Conservation (phyloP, 805 yeast species). For the Metschnikowia picachoensis region DNA sequence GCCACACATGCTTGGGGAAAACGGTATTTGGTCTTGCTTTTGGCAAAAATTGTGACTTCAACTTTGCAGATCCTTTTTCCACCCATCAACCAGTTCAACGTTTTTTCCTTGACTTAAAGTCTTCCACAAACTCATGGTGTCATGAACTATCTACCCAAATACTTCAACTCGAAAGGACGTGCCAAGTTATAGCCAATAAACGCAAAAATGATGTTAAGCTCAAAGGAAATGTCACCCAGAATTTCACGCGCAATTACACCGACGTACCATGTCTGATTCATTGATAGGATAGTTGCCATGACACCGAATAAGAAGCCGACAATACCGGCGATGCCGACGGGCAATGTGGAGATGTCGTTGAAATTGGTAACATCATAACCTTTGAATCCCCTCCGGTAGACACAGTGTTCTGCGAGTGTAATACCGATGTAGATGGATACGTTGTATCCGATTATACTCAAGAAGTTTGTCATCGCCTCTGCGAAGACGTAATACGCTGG, state of each 20-base stretch:
- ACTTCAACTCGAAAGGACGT: conserved; percentile 31
- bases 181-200: conserved; percentile 26
- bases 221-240: conserved; percentile 32
- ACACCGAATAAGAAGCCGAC: conserved; percentile 29
- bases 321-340: conserved; percentile 30
- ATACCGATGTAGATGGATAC: conserved; percentile 33
- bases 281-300: conserved; percentile 29
- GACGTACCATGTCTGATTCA: conserved; percentile 33
- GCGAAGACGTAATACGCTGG: conserved; percentile 34
- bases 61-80: too few relatives aligned
- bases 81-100: too few relatives aligned
- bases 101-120: too few relatives aligned
- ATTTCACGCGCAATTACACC: conserved; percentile 26
- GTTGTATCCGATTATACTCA: conserved; percentile 31
- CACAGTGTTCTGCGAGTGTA: conserved; percentile 27
- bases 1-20: too few relatives aligned
- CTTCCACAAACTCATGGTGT: too few relatives aligned
- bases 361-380: conserved; percentile 27
- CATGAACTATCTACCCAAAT: conserved; percentile 13
- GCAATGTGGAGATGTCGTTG: conserved; percentile 21
- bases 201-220: conserved; percentile 26
- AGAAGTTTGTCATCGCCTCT: conserved; percentile 29
- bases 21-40: too few relatives aligned
- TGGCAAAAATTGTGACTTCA: too few relatives aligned
- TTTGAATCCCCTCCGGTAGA: conserved; percentile 24